Evolutionary conservation across 192 early-diverging fungal species (phyloP).

Genomic region (Dispira parvispora): DNA sequence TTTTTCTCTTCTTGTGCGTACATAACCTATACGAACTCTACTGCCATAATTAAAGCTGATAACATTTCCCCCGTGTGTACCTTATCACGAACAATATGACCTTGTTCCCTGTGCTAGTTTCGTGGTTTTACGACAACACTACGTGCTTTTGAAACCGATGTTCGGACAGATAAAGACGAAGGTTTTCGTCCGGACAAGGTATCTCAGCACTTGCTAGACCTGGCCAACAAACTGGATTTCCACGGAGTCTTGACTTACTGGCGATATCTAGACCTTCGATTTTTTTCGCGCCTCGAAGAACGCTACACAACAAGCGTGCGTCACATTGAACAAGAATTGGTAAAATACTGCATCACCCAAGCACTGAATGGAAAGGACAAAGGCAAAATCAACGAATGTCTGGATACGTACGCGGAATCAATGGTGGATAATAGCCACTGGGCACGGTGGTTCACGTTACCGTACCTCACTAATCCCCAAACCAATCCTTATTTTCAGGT

Average conservation of each 20-base stretch:
- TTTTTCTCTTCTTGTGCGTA: too few species aligned
- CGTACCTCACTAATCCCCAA: slow-evolving; percentile 37
- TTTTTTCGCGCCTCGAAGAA: slow-evolving; percentile 43
- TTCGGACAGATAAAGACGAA: slow-evolving; percentile 34
- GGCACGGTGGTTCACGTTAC: slow-evolving; percentile 44
- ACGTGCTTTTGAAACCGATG: slow-evolving; percentile 36
- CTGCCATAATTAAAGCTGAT: too few species aligned
- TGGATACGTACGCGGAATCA: slow-evolving; percentile 37
- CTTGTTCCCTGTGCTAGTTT: slow-evolving; percentile 23
- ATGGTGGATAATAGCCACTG: slow-evolving; percentile 36
- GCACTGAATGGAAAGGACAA: slow-evolving; percentile 36
- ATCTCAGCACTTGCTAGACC: slow-evolving; percentile 34
- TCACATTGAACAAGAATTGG: slow-evolving; percentile 39
- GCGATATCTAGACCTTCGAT: slow-evolving; percentile 41
- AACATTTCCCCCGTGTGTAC: neutral
- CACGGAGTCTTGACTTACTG: slow-evolving; percentile 33
- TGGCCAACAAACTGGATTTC: slow-evolving; percentile 32
- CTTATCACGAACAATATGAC: neutral
- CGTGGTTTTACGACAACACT: slow-evolving; percentile 41
- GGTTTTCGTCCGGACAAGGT: slow-evolving; percentile 35
- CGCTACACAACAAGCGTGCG: slow-evolving; percentile 34
- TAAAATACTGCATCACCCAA: slow-evolving; percentile 35
- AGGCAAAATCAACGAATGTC: slow-evolving; percentile 39
- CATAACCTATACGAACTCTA: too few species aligned
- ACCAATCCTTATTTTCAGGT: slow-evolving; percentile 36